Evolutionary conservation across 2,329 filamentous ascomycete species (phyloP).

Genomic region (Rhinocladiella similis): DNA sequence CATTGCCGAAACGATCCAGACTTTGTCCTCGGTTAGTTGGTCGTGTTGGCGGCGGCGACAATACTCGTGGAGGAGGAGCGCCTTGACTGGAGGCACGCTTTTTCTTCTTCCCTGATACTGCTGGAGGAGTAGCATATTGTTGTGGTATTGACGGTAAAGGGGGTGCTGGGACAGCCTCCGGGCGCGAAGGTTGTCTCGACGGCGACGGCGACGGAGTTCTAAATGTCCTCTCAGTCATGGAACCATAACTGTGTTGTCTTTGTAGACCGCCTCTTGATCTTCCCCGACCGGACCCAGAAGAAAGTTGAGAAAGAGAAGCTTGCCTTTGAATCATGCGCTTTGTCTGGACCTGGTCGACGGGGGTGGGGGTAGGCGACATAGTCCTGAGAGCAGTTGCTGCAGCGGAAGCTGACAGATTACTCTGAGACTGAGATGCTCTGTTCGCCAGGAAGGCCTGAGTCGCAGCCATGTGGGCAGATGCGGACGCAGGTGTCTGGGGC

Average conservation of each 20-base stretch:
- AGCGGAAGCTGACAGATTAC: conserved; percentile 75
- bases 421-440: conserved; percentile 63
- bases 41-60: conserved; percentile 43
- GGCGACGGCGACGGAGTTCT: conserved; percentile 67
- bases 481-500: conserved; percentile 64
- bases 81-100: conserved; percentile 54
- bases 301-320: conserved; percentile 37
- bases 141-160: conserved; percentile 75
- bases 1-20: conserved; percentile 35
- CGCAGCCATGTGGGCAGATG: conserved; percentile 76
- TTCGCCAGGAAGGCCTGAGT: conserved; percentile 75
- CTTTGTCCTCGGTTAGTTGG: conserved; percentile 40
- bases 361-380: conserved; percentile 73
- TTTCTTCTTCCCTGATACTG: conserved; percentile 27
- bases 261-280: conserved; percentile 51
- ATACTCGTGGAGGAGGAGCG: conserved; percentile 45
- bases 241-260: conserved; percentile 69
- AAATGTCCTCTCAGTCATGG: conserved; percentile 88
- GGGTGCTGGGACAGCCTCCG: conserved; percentile 55
- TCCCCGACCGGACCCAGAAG: conserved; percentile 22
- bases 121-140: conserved; percentile 38
- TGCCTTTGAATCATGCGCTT: conserved; percentile 77
- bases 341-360: conserved; percentile 80
- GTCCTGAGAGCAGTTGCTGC: conserved; percentile 83
- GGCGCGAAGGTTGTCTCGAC: conserved; percentile 40